Conservation (phyloP, 768 basidiomycete species). For the Hypsizygus marmoreus region DNA sequence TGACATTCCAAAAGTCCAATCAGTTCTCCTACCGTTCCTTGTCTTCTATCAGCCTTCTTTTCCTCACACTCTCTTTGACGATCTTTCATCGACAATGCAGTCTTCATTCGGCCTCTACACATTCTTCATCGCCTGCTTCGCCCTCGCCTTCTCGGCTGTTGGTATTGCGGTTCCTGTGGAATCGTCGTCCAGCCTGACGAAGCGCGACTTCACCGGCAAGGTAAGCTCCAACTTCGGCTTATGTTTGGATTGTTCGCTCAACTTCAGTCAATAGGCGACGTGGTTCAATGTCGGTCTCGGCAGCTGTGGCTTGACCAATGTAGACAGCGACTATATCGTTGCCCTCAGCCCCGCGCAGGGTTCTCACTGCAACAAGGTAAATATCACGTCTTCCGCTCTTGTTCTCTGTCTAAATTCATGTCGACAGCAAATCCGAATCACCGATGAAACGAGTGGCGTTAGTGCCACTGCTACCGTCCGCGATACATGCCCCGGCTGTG, state of each 20-base stretch:
- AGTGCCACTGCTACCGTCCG: constrained; percentile 21
- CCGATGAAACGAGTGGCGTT: constrained; percentile 14
- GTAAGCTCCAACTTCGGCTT: constrained; percentile 4
- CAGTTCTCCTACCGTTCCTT: too few species aligned
- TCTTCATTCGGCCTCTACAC: constrained; percentile 12
- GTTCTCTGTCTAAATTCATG: too few species aligned
- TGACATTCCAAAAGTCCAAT: too few species aligned
- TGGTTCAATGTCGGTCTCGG: constrained; percentile 27
- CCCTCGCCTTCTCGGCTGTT: constrained; percentile 9
- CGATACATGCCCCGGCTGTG: constrained; percentile 23
- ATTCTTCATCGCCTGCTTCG: constrained; percentile 11
- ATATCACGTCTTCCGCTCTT: neutral
- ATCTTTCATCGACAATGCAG: constrained; percentile 11
- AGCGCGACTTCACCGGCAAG: constrained; percentile 14
- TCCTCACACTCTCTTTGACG: neutral
- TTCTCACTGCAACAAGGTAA: constrained; percentile 22
- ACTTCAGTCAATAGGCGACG: constrained; percentile 13
- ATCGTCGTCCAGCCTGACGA: constrained; percentile 6
- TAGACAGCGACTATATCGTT: constrained; percentile 25
- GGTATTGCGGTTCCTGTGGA: constrained; percentile 14
- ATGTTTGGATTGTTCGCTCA: neutral
- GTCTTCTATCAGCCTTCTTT: too few species aligned
- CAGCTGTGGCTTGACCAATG: constrained; percentile 22
- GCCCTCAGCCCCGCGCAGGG: constrained; percentile 22
- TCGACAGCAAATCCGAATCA: constrained; percentile 19